These are phyloP conservation scores for Alternaria ventricosa DNA, from an alignment of 2,329 filamentous ascomycete species.

Conservation along the genomic window DNA sequence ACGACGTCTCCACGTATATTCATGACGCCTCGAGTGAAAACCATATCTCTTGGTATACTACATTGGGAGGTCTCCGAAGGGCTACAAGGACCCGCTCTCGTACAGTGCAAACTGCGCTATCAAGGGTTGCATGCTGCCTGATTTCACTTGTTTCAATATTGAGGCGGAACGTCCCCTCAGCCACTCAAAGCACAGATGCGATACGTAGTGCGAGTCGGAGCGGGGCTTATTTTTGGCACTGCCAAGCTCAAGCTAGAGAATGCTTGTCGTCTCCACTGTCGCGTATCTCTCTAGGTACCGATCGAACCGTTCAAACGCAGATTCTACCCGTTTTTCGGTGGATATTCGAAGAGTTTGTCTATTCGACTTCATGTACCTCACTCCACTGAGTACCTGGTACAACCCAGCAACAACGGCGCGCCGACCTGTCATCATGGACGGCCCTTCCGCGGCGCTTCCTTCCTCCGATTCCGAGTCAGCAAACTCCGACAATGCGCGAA, in stretches of 20 bases:
- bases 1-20: neutral
- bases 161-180: neutral
- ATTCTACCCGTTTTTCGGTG: neutral
- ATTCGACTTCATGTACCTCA: neutral
- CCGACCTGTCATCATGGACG: neutral
- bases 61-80: neutral
- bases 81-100: neutral
- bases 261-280: neutral
- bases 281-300: neutral
- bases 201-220: neutral
- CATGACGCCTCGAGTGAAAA: neutral
- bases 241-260: neutral
- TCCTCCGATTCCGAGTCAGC: neutral
- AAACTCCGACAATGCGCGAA: neutral
- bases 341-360: neutral
- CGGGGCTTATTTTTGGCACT: neutral
- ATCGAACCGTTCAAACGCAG: neutral
- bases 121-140: neutral
- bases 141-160: neutral
- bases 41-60: neutral
- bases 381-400: neutral
- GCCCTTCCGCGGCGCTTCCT: neutral
- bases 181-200: neutral
- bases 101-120: neutral
- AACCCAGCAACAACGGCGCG: neutral